Evolutionary conservation across 179 eudicot genomes (phyloP), one percentile per base, ranked within the genome.

Genomic region (Drosera spatulata): DNA sequence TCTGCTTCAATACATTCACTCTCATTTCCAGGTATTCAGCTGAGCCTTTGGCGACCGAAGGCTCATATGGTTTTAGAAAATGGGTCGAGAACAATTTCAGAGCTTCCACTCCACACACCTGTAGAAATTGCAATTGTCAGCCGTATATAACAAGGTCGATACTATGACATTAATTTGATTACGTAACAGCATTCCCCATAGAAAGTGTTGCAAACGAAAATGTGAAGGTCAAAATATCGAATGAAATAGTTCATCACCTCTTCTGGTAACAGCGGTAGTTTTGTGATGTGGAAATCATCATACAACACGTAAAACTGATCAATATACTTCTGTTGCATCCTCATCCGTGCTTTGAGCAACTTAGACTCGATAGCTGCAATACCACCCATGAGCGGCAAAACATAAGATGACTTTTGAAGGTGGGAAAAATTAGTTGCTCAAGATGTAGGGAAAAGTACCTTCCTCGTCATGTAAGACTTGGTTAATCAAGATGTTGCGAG

Each of bases 271-370:
- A 94, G 75, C 6, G 99, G 99, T 69, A 90, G 62, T 76, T 86
- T 90, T 37, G 97, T 81, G 52, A 94, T 94, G 82, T 94, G 65
- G 64, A 94, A 94, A 66, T 94, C 99, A 13, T 94, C 99, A 61
- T 94, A 94, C 61, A 94, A 69, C 87, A 82, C 82, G 77, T 90
- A 82, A 68, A 94, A 94, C 73, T 90, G 97, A 75, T 90, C 91
- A 52, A 94, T 71, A 64, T 94, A 94, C 55, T 82, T 85, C 72
- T 90, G 85, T 75, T 94, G 99, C 99, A 94, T 94, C 64, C 77
- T 65, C 97, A 87, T 90, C 77, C 97, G 81, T 66, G 99, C 97
- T 76, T 83, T 90, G 54, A 94, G 94, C 72, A 94, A 70, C 84
- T 83, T 87, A 10, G 99, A 94, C 60, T 94, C 87, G n/a, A 81